Evolutionary conservation across 257 asterid species (phyloP), one percentile per base, ranked within the genome.

Genomic region (Knoxia roxburghii): DNA sequence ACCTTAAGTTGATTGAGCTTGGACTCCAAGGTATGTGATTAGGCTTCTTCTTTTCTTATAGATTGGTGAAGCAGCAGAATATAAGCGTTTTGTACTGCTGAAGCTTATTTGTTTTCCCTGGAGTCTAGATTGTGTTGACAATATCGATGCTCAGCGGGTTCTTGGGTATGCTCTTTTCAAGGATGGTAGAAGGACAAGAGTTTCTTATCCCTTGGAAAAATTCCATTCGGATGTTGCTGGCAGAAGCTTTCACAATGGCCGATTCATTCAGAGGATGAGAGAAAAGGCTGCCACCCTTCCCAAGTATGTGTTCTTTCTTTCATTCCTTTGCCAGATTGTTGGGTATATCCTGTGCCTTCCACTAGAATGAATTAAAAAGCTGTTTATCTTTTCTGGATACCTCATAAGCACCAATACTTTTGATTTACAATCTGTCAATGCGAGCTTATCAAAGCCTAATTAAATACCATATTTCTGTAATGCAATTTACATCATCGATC

Each of bases 111-210:
- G 13, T 46, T 24, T 35, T 27, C 48, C 27, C 10, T 56, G 39
- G 20, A 7, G 33, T 70, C 60, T 77, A 84, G 89, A 84, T 69
- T 84, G 89, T 61, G 81, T 79, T 63, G 85, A 79, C 69, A 63
- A 79, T 55, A 84, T 84, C 45, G 89, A 77, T 59, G 87, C 89
- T 52, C 89, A 82, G 49, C 74, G 77, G 48, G 83, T 82, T 73
- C 68, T 82, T 67, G 89, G 87, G 33, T 84, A 84, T 71, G 84
- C 79, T 39, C 80, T 84, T 48, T 84, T 73, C 78, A 82, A 77
- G 76, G 87, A 84, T 61, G 89, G 85, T 2, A 79, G 67, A 59
- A 71, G 61, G 30, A 78, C 85, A 24, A 75, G 64, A 7, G 72
- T 84, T 41, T 61, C 87, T 23, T 84, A 84, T 71, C 82, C 87